Percentiles rank a stretch among this genome's conserved stretches.
These are phyloP conservation scores for Spiraea crenata DNA, from an alignment of 331 rosid genomes.

Conservation along the genomic window DNA sequence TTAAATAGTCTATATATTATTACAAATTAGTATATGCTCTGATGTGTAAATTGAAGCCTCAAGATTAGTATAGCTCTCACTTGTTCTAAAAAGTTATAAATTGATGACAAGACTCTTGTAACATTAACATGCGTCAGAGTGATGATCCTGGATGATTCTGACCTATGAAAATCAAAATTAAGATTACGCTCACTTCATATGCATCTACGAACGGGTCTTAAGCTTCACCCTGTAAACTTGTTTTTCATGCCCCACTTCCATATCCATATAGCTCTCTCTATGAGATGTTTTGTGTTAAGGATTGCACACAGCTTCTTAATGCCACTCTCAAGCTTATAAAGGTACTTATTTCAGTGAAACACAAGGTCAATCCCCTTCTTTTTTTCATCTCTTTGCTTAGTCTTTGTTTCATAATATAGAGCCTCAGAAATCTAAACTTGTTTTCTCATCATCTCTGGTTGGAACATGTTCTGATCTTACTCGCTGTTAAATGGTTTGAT, in stretches of 20 bases:
- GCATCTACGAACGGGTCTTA: no score
- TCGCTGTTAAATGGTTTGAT: neutral
- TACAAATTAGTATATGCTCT: neutral
- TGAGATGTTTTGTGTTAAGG: neutral
- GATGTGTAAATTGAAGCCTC: neutral
- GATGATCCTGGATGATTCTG: conserved; percentile 1
- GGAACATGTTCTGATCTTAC: neutral
- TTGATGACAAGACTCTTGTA: neutral
- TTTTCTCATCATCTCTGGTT: neutral
- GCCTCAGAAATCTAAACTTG: neutral
- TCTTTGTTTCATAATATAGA: no score
- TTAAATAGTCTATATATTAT: neutral
- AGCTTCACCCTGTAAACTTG: no score
- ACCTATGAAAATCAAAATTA: neutral
- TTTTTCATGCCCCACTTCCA: no score
- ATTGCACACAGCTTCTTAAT: neutral
- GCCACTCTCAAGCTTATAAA: neutral
- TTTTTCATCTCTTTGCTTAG: no score
- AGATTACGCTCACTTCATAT: neutral
- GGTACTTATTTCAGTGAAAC: neutral
- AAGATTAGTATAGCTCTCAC: neutral
- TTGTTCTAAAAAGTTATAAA: neutral
- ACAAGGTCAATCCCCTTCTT: no score
- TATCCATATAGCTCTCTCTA: neutral
- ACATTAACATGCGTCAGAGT: neutral